Evolutionary conservation across 345 rosid species (phyloP), one percentile per base, ranked within the genome.

Genomic region (Laguncularia racemosa): DNA sequence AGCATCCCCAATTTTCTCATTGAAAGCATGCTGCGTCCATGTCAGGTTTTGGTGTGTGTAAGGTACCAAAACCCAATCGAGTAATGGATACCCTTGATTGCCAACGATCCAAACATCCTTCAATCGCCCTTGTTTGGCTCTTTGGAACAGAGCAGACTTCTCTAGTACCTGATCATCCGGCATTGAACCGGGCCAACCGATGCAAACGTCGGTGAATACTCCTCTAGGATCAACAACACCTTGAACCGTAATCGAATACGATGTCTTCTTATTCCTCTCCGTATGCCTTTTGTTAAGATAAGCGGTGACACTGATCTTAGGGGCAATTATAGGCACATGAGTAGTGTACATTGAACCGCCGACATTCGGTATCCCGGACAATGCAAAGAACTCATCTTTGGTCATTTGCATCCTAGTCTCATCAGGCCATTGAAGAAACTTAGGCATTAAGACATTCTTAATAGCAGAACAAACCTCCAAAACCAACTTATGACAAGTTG

Each of bases 131-230:
- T 58, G 53, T 14, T 16, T 54, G 12, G 78, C 80, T 46, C 82
- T 55, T 48, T 68, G 66, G 60, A 7, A 56, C 50, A 81, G 50
- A 2, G 76, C 74, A 9, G 82, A 77, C 46, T 73, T 68, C 62
- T 75, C 80, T 1, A 81, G 55, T 13, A 80, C 80, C 54, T 63
- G 57, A 12, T 77, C 82, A 46, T 80, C 82, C 10, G 80, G 65
- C 85, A 81, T 81, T 10, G 85, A 81, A 2, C 85, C 85, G 0
- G 82, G 85, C 80, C 79, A 81, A 1, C 85, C 85, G 48, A 81
- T 81, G 71, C 78, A 74, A 1, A 68, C 75, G 43, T 81, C 85
- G 2, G 71, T 72, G 67, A 81, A 81, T 20, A 75, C 73, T 0
- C 85, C 85, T 10, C 15, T 53, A 1, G 66, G 55, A 53, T 77